Evolutionary conservation across 2,329 filamentous ascomycete genomes (phyloP).

Genomic region (Emergomyces pasteurianus): DNA sequence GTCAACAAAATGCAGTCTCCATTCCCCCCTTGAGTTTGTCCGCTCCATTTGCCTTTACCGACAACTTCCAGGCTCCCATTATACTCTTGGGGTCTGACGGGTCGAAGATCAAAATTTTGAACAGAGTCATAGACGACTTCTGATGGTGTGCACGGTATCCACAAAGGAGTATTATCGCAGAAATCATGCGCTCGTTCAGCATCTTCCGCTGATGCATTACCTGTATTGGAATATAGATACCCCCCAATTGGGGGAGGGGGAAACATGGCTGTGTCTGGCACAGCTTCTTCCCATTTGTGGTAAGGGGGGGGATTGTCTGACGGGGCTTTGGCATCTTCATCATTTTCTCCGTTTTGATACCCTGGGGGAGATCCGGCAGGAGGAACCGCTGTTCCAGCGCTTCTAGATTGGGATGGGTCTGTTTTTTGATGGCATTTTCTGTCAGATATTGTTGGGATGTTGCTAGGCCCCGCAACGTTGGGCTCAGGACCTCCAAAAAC

Average conservation of each 20-base stretch:
- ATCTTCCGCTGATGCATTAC: conserved; percentile 44
- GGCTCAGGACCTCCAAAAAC: conserved; percentile 4
- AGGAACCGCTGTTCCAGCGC: not conserved
- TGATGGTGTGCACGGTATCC: conserved; percentile 35
- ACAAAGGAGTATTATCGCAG: conserved; percentile 41
- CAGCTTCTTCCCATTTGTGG: conserved; percentile 48
- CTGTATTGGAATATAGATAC: conserved; percentile 42
- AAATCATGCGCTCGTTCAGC: conserved; percentile 46
- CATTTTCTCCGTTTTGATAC: not conserved
- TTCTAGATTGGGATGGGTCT: conserved; percentile 8
- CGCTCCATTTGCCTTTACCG: conserved; percentile 33
- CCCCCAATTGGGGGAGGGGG: conserved; percentile 47
- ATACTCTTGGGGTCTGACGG: conserved; percentile 33
- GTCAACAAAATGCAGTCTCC: conserved; percentile 43
- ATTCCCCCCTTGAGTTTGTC: conserved; percentile 31
- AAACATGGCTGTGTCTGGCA: conserved; percentile 48
- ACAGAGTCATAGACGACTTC: conserved; percentile 32
- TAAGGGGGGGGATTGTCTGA: conserved; percentile 41
- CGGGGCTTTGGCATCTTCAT: conserved; percentile 8
- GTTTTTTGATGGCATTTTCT: conserved; percentile 8
- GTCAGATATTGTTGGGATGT: not conserved
- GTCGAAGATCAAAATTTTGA: conserved; percentile 33
- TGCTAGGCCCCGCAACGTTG: not conserved
- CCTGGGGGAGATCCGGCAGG: conserved; percentile 9
- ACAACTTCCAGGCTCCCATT: conserved; percentile 25